Evolutionary conservation across 2,329 filamentous ascomycete species (phyloP).

Genomic region (Hymenoscyphus occultus): DNA sequence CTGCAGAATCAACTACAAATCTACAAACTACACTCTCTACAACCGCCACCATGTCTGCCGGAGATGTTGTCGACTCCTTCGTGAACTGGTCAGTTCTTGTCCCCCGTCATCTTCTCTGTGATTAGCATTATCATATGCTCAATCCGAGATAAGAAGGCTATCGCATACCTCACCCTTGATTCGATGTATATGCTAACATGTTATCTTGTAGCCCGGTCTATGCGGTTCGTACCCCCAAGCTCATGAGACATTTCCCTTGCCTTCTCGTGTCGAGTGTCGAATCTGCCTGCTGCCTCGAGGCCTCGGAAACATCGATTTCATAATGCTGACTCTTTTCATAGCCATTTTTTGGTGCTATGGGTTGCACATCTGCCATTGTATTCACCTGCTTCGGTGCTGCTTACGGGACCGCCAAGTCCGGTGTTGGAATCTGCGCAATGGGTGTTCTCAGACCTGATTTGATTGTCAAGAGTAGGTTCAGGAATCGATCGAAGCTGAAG

Average conservation of each 20-base stretch:
- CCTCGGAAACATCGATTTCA: constrained; percentile 21
- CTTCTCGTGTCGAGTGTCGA: constrained; percentile 14
- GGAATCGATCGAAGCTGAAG: not conserved
- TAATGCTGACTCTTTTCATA: constrained; percentile 37
- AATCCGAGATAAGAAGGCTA: not conserved
- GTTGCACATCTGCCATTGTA: constrained; percentile 90
- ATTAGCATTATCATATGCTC: constrained; percentile 21
- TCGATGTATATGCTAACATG: constrained; percentile 43
- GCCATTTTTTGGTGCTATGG: constrained; percentile 96
- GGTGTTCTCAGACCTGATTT: constrained; percentile 96
- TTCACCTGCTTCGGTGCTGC: constrained; percentile 96
- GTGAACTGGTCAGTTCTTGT: constrained; percentile 62
- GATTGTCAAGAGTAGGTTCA: constrained; percentile 92
- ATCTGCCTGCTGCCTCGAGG: constrained; percentile 6
- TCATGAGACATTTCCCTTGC: constrained; percentile 19
- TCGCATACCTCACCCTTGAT: constrained; percentile 8
- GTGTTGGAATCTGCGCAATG: constrained; percentile 97
- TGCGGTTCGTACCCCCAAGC: constrained; percentile 72
- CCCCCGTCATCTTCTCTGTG: constrained; percentile 32
- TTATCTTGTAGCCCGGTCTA: constrained; percentile 77
- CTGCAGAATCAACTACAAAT: constrained; percentile 20
- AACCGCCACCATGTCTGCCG: constrained; percentile 62
- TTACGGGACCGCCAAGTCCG: constrained; percentile 98
- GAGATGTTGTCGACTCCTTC: constrained; percentile 51
- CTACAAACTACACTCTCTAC: constrained; percentile 28